Evolutionary conservation across 805 yeast species (phyloP).

Genomic region (Wickerhamomyces sydowiorum): DNA sequence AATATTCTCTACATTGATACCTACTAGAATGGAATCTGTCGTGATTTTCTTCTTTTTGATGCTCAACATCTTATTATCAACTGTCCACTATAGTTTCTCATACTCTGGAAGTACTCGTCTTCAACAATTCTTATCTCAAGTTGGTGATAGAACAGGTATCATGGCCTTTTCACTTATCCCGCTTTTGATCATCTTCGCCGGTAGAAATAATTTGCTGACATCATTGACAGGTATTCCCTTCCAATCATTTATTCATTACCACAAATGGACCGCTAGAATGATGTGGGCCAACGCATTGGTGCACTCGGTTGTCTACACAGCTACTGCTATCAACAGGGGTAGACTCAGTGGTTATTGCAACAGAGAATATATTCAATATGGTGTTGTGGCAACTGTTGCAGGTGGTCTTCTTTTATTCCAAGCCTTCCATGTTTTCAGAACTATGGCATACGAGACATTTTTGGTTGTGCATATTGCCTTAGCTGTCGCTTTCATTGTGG

Average conservation of each 20-base stretch:
- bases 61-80: conserved; percentile 10
- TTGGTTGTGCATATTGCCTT: conserved; percentile 50
- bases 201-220: conserved; percentile 63
- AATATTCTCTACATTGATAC: conserved; percentile 11
- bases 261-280: conserved; percentile 54
- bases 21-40: conserved; percentile 22
- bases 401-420: conserved; percentile 41
- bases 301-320: conserved; percentile 14
- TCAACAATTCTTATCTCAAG: neutral
- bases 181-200: conserved; percentile 52
- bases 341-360: conserved; percentile 2
- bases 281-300: conserved; percentile 21
- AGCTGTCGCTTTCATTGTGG: conserved; percentile 46
- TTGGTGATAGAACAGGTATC: conserved; percentile 20
- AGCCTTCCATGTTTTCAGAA: conserved; percentile 47
- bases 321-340: conserved; percentile 4
- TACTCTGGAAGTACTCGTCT: neutral
- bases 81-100: conserved; percentile 8
- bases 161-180: conserved; percentile 40
- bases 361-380: conserved; percentile 24
- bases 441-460: conserved; percentile 53
- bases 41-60: conserved; percentile 29
- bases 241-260: conserved; percentile 56
- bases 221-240: conserved; percentile 59
- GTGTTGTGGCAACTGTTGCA: conserved; percentile 37